These are phyloP conservation scores for Aspergillus cavernicola DNA, from an alignment of 495 filamentous ascomycete genomes.

Conservation along the genomic window DNA sequence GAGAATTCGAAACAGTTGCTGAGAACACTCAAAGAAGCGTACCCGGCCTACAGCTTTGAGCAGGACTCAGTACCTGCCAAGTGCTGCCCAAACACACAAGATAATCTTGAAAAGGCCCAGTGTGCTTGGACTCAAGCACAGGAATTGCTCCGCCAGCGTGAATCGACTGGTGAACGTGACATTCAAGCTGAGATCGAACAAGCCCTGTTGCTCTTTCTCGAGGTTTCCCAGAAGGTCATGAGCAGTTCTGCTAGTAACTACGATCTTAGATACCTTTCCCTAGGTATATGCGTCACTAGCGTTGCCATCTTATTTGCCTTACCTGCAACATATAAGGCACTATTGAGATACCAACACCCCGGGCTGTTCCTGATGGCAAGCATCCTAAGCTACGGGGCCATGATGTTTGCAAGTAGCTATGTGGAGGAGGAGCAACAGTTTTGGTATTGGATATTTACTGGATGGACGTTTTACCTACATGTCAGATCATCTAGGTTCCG, in stretches of 20 bases:
- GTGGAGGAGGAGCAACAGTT: constrained; percentile 98
- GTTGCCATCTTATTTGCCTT: constrained; percentile 38
- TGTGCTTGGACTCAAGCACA: constrained; percentile 58
- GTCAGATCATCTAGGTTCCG: constrained; percentile 40
- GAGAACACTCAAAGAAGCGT: constrained; percentile 66
- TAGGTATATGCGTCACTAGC: constrained; percentile 49
- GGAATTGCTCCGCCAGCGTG: constrained; percentile 13
- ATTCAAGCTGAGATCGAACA: constrained; percentile 17
- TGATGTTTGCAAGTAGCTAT: constrained; percentile 98
- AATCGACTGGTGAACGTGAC: not conserved
- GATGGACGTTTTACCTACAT: constrained; percentile 67
- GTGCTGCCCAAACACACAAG: constrained; percentile 40
- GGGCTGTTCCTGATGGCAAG: constrained; percentile 31
- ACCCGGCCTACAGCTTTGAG: constrained; percentile 54
- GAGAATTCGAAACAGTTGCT: constrained; percentile 78
- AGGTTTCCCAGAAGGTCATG: constrained; percentile 67
- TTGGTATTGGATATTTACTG: constrained; percentile 88
- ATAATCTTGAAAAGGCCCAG: constrained; percentile 55
- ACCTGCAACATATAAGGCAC: constrained; percentile 19
- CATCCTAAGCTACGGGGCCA: constrained; percentile 61
- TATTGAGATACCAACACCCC: constrained; percentile 20
- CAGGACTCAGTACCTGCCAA: constrained; percentile 23
- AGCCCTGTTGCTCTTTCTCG: constrained; percentile 54
- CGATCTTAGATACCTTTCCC: constrained; percentile 56
- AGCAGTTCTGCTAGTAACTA: constrained; percentile 91